Conservation (phyloP, 495 filamentous ascomycete genomes). For the Poronia punctata region DNA sequence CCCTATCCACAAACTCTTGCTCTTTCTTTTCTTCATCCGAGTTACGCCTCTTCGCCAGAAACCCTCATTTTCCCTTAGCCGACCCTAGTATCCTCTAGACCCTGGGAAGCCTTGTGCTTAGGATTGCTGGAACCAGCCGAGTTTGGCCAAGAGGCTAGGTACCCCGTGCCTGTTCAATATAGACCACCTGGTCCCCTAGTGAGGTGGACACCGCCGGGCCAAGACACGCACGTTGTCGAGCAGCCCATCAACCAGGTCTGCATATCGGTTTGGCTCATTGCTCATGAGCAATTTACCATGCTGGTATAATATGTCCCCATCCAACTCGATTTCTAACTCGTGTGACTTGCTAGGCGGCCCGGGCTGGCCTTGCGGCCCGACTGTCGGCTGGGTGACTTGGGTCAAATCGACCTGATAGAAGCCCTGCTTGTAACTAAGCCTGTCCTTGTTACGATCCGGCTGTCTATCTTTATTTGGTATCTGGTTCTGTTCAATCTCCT, state of each 20-base stretch:
- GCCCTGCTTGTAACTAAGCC: constrained; percentile 78
- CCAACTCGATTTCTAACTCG: constrained; percentile 83
- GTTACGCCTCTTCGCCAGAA: no score
- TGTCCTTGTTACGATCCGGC: constrained; percentile 72
- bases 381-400: constrained; percentile 50
- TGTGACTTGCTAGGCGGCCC: constrained; percentile 56
- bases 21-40: no score
- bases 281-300: constrained; percentile 57
- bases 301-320: constrained; percentile 55
- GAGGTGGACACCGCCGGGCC: constrained; percentile 34
- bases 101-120: no score
- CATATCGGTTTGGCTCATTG: constrained; percentile 59
- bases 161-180: no score
- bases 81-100: no score
- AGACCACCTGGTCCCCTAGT: no score
- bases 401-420: constrained; percentile 86
- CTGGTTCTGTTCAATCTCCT: constrained; percentile 40
- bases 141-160: no score
- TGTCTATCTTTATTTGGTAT: constrained; percentile 34
- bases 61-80: no score
- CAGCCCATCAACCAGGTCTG: constrained; percentile 70
- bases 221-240: constrained; percentile 75
- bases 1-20: no score
- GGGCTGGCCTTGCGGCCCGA: constrained; percentile 7
- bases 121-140: no score